Percentiles rank a stretch among this genome's conserved stretches.
Conservation (phyloP, 1,284 basidiomycete species). For the Kwoniella shivajii region DNA sequence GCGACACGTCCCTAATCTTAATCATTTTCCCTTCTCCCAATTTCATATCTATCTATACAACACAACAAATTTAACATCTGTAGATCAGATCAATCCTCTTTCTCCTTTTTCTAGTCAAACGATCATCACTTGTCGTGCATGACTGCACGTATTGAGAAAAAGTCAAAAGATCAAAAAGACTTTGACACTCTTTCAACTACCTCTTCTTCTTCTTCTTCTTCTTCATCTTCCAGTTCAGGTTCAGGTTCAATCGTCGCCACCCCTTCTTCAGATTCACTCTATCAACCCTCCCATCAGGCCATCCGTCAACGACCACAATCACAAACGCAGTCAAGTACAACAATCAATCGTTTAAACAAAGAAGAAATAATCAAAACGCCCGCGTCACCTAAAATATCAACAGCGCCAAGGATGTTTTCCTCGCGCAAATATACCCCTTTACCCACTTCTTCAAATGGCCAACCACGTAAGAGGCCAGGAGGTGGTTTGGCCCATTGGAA, state of each 20-base stretch:
- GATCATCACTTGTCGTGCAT: too few species aligned
- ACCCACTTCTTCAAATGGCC: constrained; percentile 35
- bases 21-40: too few species aligned
- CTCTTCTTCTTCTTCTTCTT: background rate
- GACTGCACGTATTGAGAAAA: background rate
- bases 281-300: background rate
- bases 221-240: background rate
- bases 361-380: constrained; percentile 11
- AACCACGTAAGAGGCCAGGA: constrained; percentile 22
- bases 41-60: too few species aligned
- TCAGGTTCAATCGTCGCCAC: constrained; percentile 2
- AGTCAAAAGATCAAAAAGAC: background rate
- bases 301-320: background rate
- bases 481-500: constrained; percentile 45
- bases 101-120: too few species aligned
- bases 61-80: too few species aligned
- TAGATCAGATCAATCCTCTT: too few species aligned
- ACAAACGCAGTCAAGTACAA: background rate
- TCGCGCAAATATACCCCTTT: constrained; percentile 48
- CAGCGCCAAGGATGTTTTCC: constrained; percentile 39
- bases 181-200: constrained; percentile 7
- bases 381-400: constrained; percentile 16
- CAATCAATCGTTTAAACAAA: background rate
- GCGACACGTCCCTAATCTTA: too few species aligned
- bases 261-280: background rate